These are phyloP conservation scores for Mucor velutinosus DNA, from an alignment of 371 early-diverging fungal genomes.

Conservation along the genomic window DNA sequence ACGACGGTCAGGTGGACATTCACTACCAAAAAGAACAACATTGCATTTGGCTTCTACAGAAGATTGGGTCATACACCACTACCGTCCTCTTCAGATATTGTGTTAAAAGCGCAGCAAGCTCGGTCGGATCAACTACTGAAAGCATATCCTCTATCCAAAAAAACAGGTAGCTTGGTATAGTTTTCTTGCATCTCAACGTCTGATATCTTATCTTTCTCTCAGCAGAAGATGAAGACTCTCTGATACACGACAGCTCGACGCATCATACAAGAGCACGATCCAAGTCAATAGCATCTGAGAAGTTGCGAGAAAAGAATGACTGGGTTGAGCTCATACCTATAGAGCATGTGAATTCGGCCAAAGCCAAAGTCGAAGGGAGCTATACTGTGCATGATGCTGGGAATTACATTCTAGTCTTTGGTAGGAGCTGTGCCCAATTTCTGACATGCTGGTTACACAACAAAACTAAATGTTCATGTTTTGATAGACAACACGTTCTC, in stretches of 20 bases:
- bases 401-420: slow-evolving; percentile 44
- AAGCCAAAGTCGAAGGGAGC: slow-evolving; percentile 9
- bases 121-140: not conserved
- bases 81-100: slow-evolving; percentile 22
- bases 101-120: not conserved
- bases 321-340: slow-evolving; percentile 12
- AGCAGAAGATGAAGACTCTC: slow-evolving; percentile 7
- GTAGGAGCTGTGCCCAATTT: slow-evolving; percentile 12
- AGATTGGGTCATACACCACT: not conserved
- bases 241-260: not conserved
- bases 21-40: slow-evolving; percentile 82
- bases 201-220: slow-evolving; percentile 25
- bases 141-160: not conserved
- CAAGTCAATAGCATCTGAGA: slow-evolving; percentile 15
- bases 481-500: slow-evolving; percentile 89
- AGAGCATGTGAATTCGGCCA: slow-evolving; percentile 9
- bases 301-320: slow-evolving; percentile 6
- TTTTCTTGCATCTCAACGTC: slow-evolving; percentile 4
- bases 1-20: slow-evolving; percentile 86
- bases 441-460: not conserved
- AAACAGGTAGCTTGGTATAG: not conserved
- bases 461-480: not conserved
- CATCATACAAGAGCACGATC: slow-evolving; percentile 11
- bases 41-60: slow-evolving; percentile 80
- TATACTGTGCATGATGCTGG: slow-evolving; percentile 38